Base-by-base conservation (phyloP, 371 early-diverging fungal genomes). In the Dichotomocladium elegans region DNA sequence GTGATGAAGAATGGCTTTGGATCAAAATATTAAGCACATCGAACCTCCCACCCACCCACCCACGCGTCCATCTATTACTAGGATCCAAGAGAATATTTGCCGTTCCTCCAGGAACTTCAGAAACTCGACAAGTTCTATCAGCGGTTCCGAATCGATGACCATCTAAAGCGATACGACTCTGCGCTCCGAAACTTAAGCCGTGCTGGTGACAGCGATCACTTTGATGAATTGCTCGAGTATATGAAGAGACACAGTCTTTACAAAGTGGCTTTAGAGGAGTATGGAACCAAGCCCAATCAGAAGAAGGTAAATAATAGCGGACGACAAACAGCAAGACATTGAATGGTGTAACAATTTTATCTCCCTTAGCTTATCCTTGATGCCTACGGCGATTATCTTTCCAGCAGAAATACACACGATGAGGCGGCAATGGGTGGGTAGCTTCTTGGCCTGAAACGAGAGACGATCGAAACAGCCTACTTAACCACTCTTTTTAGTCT, bases 61-160 rank as follows among this genome's bases (percentile, higher is more conserved):
- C n/a, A n/a, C n/a, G n/a, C n/a, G n/a, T n/a, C 8, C 2, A 5
- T 25, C 28, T 24, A 9, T 21, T 27, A 19, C 21, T 35, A 78
- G 78, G 98, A 98, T 79, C 98, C 98, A 17, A 79, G 93, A 24
- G 98, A 98, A 73, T 96, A 96, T 53, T 64, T 96, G 43, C 89
- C 95, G 1, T 93, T 93, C 70, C 72, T 98, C 50, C 77, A 87
- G 35, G 90, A 89, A 54, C 82, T 96, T 43, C 84, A 89, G 33
- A 80, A 81, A 19, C 66, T 93, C 15, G 79, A 83, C 31, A 74
- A 71, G 41, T 79, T 86, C 40, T 90, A 91, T 52, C 93, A 91
- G 57, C 82, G 88, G 3, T 96, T 80, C 81, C 67, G 74, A 57
- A 96, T 98, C 47, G 95, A 98, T 52, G 90, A 90, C 42, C 86